A percentile compares a stretch with the other conserved stretches of the same genome.
Conservation (phyloP, 129 eudicot genomes). For the Logfia minima region DNA sequence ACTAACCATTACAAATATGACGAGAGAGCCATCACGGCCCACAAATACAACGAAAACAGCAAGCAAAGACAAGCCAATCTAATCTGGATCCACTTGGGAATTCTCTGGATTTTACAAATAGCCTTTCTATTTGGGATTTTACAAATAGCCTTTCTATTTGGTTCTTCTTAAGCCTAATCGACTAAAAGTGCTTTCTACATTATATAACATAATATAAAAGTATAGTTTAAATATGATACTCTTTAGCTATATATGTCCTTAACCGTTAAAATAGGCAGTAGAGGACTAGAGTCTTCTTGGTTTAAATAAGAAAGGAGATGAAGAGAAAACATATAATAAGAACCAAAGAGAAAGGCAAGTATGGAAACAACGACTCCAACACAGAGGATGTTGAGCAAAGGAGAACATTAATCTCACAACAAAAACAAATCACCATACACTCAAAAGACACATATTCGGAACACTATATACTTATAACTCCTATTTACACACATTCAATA, state of each 20-base stretch:
- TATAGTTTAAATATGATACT: not conserved
- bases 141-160: too few relatives aligned
- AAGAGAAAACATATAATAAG: too few relatives aligned
- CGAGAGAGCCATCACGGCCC: not conserved
- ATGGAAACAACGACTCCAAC: not conserved
- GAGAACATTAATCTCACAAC: not conserved
- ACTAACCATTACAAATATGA: too few relatives aligned
- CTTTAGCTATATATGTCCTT: not conserved
- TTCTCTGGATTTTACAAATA: too few relatives aligned
- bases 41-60: not conserved
- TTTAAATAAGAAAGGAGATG: too few relatives aligned
- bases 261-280: not conserved
- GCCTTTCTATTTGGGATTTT: too few relatives aligned
- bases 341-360: not conserved
- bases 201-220: too few relatives aligned
- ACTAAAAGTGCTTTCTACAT: not conserved
- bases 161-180: too few relatives aligned
- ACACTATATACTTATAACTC: not conserved
- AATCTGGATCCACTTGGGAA: too few relatives aligned
- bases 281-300: not conserved
- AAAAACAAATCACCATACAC: not conserved
- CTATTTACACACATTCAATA: not conserved
- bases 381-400: not conserved
- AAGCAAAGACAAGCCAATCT: too few relatives aligned
- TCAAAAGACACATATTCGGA: not conserved